Percentiles rank a stretch among this genome's conserved stretches.
These are phyloP conservation scores for Fraxinus velutina DNA, from an alignment of 305 asterid genomes.

Conservation along the genomic window DNA sequence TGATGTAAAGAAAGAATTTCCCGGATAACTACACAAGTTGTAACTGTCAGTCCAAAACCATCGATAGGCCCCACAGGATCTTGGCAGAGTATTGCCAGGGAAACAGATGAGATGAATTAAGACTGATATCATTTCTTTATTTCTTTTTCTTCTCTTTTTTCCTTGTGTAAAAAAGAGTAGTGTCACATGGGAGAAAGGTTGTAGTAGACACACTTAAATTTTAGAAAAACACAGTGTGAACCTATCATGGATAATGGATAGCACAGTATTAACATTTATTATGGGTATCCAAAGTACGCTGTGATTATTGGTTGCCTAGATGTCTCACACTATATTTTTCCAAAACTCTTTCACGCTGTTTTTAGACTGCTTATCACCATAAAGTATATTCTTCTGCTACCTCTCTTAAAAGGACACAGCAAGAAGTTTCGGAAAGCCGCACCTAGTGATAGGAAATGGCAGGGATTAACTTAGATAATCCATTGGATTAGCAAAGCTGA, in stretches of 20 bases:
- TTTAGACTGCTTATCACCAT: background rate
- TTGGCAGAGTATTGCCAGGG: background rate
- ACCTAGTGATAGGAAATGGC: background rate
- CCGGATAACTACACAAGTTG: background rate
- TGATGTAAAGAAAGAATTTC: background rate
- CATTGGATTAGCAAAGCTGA: background rate
- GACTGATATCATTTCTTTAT: background rate
- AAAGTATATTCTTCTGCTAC: background rate
- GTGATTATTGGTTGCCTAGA: background rate
- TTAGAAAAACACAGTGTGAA: background rate
- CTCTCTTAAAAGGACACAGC: background rate
- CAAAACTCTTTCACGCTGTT: background rate
- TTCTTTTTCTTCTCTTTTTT: background rate
- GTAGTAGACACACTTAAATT: background rate
- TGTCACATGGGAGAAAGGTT: background rate
- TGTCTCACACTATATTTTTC: background rate
- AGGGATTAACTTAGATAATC: background rate
- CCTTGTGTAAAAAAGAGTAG: background rate
- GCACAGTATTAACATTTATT: background rate
- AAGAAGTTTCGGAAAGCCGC: background rate
- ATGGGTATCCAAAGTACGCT: background rate
- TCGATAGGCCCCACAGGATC: background rate
- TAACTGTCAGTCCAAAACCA: background rate
- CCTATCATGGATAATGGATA: background rate
- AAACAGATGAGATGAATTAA: background rate